Evolutionary conservation across 352 stramenopile species (phyloP), one percentile per base, ranked within the genome.

Genomic region (Phytophthora constricta): DNA sequence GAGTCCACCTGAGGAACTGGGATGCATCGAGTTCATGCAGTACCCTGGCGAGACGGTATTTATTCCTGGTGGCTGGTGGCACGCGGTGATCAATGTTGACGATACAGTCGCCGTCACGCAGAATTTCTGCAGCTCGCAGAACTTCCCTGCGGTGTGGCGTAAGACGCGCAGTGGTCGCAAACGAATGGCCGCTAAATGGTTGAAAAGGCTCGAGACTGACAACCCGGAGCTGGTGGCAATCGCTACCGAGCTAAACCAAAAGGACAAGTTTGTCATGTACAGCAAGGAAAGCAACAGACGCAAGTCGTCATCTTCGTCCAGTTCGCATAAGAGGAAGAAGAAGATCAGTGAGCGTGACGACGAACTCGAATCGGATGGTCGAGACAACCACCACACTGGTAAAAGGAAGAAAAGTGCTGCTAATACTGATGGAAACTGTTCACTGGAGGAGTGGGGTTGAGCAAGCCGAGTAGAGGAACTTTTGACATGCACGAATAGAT

Each of bases 151-250:
- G 14, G 87, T 95, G 53, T 95, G 87, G 87, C 80, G 83, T 48
- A 92, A 92, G 60, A 98, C 96, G n/a, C 87, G 96, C 22, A 86
- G 72, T 1, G 95, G 96, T 11, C 82, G 96, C 58, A 98, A 97
- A 67, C 92, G 92, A 47, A 99, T 99, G 96, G 92, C 96, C 1
- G 92, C 91, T 49, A 98, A 97, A 68, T 98, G 95, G 94, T 79
- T 99, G 20, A 56, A 74, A 22, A 84, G 89, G 60, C 77, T 99
- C 2, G 72, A 91, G 42, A 72, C 85, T 5, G 33, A 86, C 17
- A 89, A 96, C 62, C 89, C 92, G 14, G 80, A 98, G 42, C 74
- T 99, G 20, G 94, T 83, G 2, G 58, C 73, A 9, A 60, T 89
- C 33, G 96, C 95, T 0, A 75, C 80, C 1, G 77, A 89, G 43